Percentiles rank a stretch among this genome's conserved stretches.
Evolutionary conservation across 345 rosid species (phyloP).

Genomic region (Passiflora organensis): DNA sequence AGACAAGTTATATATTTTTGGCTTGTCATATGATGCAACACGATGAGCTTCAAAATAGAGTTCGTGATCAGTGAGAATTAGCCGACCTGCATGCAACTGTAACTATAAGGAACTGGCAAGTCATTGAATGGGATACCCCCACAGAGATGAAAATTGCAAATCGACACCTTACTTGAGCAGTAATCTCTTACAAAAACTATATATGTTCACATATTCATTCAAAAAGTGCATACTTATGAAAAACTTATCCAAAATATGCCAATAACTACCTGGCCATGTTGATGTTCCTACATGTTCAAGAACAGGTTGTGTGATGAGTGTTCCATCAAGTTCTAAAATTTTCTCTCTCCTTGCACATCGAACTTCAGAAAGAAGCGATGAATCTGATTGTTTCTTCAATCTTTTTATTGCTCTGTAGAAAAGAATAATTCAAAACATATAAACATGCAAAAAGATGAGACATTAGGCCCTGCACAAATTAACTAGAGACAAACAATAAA

Average conservation of each 20-base stretch:
- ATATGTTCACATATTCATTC: not conserved
- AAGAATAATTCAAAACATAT: conserved; percentile 1
- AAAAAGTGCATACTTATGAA: not conserved
- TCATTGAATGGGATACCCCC: too few species aligned
- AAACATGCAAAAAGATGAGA: not conserved
- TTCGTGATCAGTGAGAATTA: conserved; percentile 83
- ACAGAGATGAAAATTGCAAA: too few species aligned
- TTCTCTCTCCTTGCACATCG: conserved; percentile 69
- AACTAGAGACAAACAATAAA: too few species aligned
- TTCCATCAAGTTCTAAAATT: conserved; percentile 91
- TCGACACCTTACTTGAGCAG: too few species aligned
- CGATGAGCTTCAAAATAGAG: conserved; percentile 84
- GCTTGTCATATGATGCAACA: conserved; percentile 84
- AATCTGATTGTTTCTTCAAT: conserved; percentile 80
- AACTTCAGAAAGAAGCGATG: conserved; percentile 63
- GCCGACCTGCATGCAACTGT: conserved; percentile 55
- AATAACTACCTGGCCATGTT: conserved; percentile 92
- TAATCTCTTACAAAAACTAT: not conserved
- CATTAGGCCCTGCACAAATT: too few species aligned
- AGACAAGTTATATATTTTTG: conserved; percentile 78
- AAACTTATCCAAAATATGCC: not conserved
- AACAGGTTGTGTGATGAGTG: conserved; percentile 90
- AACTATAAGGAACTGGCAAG: not conserved
- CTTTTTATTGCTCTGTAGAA: conserved; percentile 65
- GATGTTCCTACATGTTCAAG: conserved; percentile 96